Conservation (phyloP, 495 filamentous ascomycete genomes). For the Glonium stellatum region DNA sequence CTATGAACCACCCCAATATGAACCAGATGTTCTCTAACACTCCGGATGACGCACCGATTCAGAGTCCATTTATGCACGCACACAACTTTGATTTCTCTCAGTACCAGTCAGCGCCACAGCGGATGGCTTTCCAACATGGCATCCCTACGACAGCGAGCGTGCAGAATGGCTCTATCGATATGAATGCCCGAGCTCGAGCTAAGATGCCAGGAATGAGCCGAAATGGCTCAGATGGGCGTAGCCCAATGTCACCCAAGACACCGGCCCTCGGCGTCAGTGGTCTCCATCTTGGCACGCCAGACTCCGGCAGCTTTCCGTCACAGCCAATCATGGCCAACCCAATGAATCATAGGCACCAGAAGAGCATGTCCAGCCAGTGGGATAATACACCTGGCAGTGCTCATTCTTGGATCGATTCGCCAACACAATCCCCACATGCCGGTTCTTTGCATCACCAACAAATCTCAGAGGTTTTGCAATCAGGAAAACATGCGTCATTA, state of each 20-base stretch:
- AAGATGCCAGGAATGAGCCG: slow-evolving; percentile 52
- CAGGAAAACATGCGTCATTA: slow-evolving; percentile 62
- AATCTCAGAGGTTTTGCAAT: slow-evolving; percentile 64
- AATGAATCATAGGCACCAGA: slow-evolving; percentile 62
- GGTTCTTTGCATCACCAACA: slow-evolving; percentile 45
- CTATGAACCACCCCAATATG: slow-evolving; percentile 41
- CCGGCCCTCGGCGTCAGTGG: slow-evolving; percentile 45
- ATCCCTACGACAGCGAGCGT: slow-evolving; percentile 14
- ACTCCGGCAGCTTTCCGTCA: slow-evolving; percentile 61
- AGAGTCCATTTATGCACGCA: slow-evolving; percentile 69
- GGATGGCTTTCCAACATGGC: slow-evolving; percentile 36
- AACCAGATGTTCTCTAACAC: slow-evolving; percentile 76
- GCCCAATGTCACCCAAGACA: slow-evolving; percentile 75
- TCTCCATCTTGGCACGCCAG: slow-evolving; percentile 54
- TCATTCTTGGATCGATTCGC: slow-evolving; percentile 74
- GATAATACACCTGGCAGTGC: slow-evolving; percentile 70
- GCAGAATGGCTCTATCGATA: slow-evolving; percentile 14
- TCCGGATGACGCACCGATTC: slow-evolving; percentile 78
- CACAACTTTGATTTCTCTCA: slow-evolving; percentile 65
- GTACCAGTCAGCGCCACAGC: slow-evolving; percentile 43
- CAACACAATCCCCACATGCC: slow-evolving; percentile 50
- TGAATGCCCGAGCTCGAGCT: slow-evolving; percentile 1
- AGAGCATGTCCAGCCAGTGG: slow-evolving; percentile 76
- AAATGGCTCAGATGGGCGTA: slow-evolving; percentile 60
- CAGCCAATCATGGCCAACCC: slow-evolving; percentile 61